Base-by-base conservation (phyloP, 306 rosid genomes). In the Acacia melanoxylon region DNA sequence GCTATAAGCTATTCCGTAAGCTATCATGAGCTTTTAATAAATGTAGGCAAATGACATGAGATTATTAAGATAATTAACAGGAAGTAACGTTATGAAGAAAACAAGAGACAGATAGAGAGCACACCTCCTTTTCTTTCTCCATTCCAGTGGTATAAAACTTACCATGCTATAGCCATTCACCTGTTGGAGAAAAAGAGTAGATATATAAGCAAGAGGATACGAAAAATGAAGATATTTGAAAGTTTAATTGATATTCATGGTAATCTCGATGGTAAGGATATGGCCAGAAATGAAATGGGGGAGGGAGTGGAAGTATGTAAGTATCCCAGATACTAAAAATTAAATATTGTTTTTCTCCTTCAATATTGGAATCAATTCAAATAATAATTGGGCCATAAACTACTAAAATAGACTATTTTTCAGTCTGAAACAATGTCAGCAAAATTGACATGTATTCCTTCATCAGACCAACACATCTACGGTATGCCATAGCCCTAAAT, bases 81-180 rank as follows among this genome's bases (percentile, higher is more conserved):
- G 52, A 63, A 74, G 76, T 27, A 54, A 59, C 33, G 48, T 75
- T 27, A 46, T 3, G 45, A 12, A 49, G 67, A 45, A 67, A 37
- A 15, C 45, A 42, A 73, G 68, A 71, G 73, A 66, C 20, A 68
- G 31, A 62, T 6, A 70, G n/a, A 70, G 77, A 73, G 62, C 4
- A 12, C 82, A 91, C 98, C 98, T 91, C 85, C 80, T 91, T 29
- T 93, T 91, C 87, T 91, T 90, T 91, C 94, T 91, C 95, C 93
- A 87, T 89, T 93, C 94, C 66, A 93, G 94, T 33, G 94, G 95
- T 81, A 91, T 61, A 84, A 95, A 93, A 85, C 93, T 93, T 87
- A 90, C 94, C 95, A 87, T 87, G 88, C 87, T 88, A 72, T 86
- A 89, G 41, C 86, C 91, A 41, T 87, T 89, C 42, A 90, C 97